Evolutionary conservation across 139 green algal genomes (phyloP), one percentile per base, ranked within the genome.

Genomic region (Prasinococcaceae sp.): DNA sequence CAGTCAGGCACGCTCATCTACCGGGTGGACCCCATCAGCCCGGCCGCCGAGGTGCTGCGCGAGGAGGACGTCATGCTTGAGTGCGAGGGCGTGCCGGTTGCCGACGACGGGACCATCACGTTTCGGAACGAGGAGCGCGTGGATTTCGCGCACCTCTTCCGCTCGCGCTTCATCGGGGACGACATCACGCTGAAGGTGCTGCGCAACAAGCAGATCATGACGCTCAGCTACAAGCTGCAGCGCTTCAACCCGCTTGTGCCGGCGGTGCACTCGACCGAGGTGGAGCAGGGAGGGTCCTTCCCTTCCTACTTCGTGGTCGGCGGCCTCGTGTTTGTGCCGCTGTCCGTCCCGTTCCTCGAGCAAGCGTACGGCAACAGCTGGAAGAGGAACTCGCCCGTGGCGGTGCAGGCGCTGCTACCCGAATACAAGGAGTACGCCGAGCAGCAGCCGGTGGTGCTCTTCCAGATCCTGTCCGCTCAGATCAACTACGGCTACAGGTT

Each of bases 281-380:
- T 38, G 32, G 32, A 10, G 32, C 66, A 73, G 84, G 16, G 60
- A 47, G 47, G 81, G 78, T 45, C 47, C 9, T 54, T 74, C 47
- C 73, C 73, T 30, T 61, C 47, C 19, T 81, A 77, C 70, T 72
- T 58, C 58, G 70, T 81, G 27, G 76, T 58, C 28, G 73, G 57
- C 10, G 74, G 75, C 2, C 55, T 79, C 10, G 71, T 83, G 41
- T 80, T 83, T 60, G 50, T 69, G 14, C 72, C 75, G 16, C 57
- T 83, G 2, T 77, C 38, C 2, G 71, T 80, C 57, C 75, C 75
- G 1, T 79, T 77, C 66, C 65, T 82, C 10, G 49, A 61, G n/a
- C 72, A 80, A 39, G 75, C 79, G 62, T 79, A 75, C 33, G 75
- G 75, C 1, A 71, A 79, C 3, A 68, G 79, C 53, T 82, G 75